A percentile compares a stretch with the other conserved stretches of the same genome.
Evolutionary conservation across 192 early-diverging fungal species (phyloP).

Genomic region (Rhizophagus clarus): DNA sequence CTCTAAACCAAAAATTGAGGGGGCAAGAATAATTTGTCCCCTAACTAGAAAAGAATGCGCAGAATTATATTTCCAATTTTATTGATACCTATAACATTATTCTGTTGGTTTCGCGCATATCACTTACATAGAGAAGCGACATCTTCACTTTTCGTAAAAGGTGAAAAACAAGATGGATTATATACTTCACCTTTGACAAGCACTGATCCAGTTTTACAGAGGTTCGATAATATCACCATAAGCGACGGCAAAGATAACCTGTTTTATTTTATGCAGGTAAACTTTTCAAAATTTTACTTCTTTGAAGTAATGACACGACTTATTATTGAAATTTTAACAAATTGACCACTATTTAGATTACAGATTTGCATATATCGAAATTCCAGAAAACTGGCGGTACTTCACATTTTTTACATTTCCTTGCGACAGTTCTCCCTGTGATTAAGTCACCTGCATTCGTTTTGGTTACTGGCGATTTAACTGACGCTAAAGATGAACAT

Average conservation of each 20-base stretch:
- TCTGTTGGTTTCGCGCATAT: slow-evolving; percentile 17
- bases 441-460: slow-evolving; percentile 76
- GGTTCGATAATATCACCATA: slow-evolving; percentile 40
- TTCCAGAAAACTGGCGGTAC: slow-evolving; percentile 65
- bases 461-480: slow-evolving; percentile 83
- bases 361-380: slow-evolving; percentile 86
- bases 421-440: slow-evolving; percentile 72
- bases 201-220: not conserved
- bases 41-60: not conserved
- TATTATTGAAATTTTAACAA: not conserved
- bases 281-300: not conserved
- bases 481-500: slow-evolving; percentile 79
- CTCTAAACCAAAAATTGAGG: too few relatives aligned
- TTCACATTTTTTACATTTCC: slow-evolving; percentile 75
- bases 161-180: not conserved
- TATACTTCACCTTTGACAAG: not conserved
- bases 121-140: not conserved
- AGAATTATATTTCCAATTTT: not conserved
- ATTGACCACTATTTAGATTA: slow-evolving; percentile 52
- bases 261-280: slow-evolving; percentile 74
- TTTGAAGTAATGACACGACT: not conserved
- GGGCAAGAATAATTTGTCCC: too few relatives aligned
- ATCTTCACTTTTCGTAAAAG: not conserved
- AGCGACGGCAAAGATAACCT: slow-evolving; percentile 60
- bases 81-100: slow-evolving; percentile 19